Percentiles rank a stretch among this genome's conserved stretches.
Conservation (phyloP, 2,329 filamentous ascomycete species). For the Penicillium sp. region DNA sequence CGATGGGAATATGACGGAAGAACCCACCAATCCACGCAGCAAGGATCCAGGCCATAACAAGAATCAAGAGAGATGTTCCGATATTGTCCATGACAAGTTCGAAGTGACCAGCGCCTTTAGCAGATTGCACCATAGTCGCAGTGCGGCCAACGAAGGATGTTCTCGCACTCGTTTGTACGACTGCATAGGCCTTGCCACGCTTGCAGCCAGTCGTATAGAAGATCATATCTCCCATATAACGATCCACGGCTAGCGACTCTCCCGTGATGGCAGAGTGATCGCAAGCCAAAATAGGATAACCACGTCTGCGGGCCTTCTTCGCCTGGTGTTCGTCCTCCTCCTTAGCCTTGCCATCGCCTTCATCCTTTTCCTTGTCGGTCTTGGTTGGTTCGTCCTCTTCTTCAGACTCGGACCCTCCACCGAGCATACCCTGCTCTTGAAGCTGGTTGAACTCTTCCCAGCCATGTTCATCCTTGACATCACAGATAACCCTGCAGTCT, state of each 20-base stretch:
- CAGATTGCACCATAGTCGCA: slow-evolving; percentile 62
- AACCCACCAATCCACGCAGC: slow-evolving; percentile 69
- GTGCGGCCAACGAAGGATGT: slow-evolving; percentile 70
- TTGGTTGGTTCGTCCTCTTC: slow-evolving; percentile 47
- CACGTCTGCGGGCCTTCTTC: slow-evolving; percentile 36
- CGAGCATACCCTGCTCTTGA: slow-evolving; percentile 53
- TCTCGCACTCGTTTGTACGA: slow-evolving; percentile 58
- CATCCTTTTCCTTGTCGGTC: slow-evolving; percentile 45
- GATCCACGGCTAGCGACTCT: slow-evolving; percentile 63
- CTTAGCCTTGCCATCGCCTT: slow-evolving; percentile 10
- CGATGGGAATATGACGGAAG: slow-evolving; percentile 60
- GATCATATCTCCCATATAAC: slow-evolving; percentile 61
- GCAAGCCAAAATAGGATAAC: slow-evolving; percentile 58
- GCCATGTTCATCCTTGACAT: slow-evolving; percentile 58
- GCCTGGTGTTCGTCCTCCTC: slow-evolving; percentile 10
- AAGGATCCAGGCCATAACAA: slow-evolving; percentile 69
- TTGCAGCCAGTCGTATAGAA: slow-evolving; percentile 77
- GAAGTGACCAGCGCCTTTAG: slow-evolving; percentile 67
- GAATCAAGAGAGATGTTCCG: slow-evolving; percentile 61
- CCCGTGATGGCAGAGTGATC: slow-evolving; percentile 75
- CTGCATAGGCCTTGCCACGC: slow-evolving; percentile 65
- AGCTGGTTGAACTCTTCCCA: slow-evolving; percentile 59
- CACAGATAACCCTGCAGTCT: slow-evolving; percentile 63
- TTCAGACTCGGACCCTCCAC: slow-evolving; percentile 43
- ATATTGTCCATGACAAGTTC: slow-evolving; percentile 78